Evolutionary conservation across 768 basidiomycete genomes (phyloP).

Genomic region (Amanita exitialis): DNA sequence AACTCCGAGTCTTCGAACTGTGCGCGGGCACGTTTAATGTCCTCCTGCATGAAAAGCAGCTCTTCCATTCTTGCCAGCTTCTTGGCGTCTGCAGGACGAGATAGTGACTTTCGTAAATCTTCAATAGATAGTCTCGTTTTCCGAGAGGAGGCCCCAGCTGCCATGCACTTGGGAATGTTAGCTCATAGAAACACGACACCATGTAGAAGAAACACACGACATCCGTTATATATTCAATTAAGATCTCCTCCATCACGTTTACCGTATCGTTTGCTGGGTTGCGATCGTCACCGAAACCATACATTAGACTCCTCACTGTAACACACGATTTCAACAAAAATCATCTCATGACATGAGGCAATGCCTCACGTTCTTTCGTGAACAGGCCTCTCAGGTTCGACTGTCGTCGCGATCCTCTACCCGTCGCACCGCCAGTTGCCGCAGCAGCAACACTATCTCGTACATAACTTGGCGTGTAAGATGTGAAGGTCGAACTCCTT

Average conservation of each 20-base stretch:
- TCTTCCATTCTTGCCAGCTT: constrained; percentile 92
- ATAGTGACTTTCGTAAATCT: constrained; percentile 72
- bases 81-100: constrained; percentile 81
- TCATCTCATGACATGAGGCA: neutral
- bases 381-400: constrained; percentile 69
- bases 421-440: constrained; percentile 26
- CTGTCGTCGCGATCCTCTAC: constrained; percentile 49
- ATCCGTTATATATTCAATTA: constrained; percentile 85
- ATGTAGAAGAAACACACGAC: constrained; percentile 46
- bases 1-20: constrained; percentile 48
- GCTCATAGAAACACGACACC: constrained; percentile 5
- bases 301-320: constrained; percentile 79
- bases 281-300: constrained; percentile 88
- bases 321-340: constrained; percentile 8
- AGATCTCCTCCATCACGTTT: constrained; percentile 87
- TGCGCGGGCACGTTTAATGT: constrained; percentile 79
- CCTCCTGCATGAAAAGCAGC: constrained; percentile 86
- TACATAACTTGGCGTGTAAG: constrained; percentile 43
- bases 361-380: constrained; percentile 64
- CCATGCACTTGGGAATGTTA: constrained; percentile 47
- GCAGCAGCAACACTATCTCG: constrained; percentile 38
- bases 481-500: constrained; percentile 40
- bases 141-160: constrained; percentile 58
- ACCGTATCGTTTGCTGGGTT: constrained; percentile 84
- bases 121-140: constrained; percentile 78